phyloP scores from a whole-genome alignment of 106 monocot species.

The Chionographis japonica region DNA sequence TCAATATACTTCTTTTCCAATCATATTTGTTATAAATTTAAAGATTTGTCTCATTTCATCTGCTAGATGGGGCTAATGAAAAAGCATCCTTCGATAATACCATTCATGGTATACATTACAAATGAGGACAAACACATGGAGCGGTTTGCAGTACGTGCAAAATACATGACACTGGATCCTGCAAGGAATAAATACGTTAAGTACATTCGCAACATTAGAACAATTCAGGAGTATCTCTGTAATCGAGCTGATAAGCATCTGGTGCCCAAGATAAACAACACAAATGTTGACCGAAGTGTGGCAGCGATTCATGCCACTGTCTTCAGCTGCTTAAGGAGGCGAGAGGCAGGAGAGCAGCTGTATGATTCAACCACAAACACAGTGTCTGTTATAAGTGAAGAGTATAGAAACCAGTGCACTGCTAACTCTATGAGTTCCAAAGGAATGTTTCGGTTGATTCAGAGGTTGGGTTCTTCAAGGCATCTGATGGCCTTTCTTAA shows the following conservation, averaged over 20 bases:
- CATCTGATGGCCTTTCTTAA: conserved; percentile 84
- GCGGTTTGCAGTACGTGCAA: conserved; percentile 93
- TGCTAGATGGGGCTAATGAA: conserved; percentile 93
- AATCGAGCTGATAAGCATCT: conserved; percentile 84
- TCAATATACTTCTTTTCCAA: background rate
- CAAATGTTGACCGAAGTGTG: conserved; percentile 90
- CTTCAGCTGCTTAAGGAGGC: conserved; percentile 76
- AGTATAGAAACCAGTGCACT: conserved; percentile 72
- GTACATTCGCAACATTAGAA: conserved; percentile 81
- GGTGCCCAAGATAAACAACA: conserved; percentile 95
- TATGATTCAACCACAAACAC: conserved; percentile 81
- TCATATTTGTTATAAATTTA: background rate
- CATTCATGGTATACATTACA: conserved; percentile 84
- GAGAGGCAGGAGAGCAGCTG: conserved; percentile 48
- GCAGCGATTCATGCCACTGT: conserved; percentile 89
- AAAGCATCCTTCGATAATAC: conserved; percentile 93
- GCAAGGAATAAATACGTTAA: conserved; percentile 91
- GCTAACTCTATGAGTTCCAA: conserved; percentile 78
- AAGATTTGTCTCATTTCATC: background rate
- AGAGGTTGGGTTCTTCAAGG: conserved; percentile 74
- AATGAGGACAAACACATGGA: conserved; percentile 91
- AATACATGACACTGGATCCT: conserved; percentile 95
- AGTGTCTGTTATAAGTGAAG: conserved; percentile 60
- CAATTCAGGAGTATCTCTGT: conserved; percentile 90
- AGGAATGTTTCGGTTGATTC: conserved; percentile 88